Conservation (phyloP, 2,329 filamentous ascomycete genomes). For the Septoria petroselini region DNA sequence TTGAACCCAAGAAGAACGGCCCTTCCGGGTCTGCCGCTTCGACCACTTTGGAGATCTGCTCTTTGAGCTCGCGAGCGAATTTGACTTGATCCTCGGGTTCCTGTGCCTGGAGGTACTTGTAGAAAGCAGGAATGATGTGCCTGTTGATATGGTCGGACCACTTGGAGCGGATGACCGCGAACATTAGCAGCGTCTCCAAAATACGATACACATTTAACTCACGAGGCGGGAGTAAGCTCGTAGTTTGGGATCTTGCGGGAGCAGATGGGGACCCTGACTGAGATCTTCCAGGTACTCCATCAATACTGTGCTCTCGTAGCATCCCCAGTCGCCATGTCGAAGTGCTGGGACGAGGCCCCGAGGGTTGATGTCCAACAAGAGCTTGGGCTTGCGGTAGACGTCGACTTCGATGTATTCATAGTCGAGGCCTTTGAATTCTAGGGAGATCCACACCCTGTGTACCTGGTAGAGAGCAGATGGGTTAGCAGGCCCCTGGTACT, state of each 20-base stretch:
- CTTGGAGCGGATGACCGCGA: not conserved
- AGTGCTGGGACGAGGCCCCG: conserved; percentile 73
- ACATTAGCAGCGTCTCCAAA: too few relatives aligned
- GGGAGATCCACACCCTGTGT: conserved; percentile 83
- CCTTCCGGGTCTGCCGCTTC: conserved; percentile 58
- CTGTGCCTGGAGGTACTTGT: conserved; percentile 66
- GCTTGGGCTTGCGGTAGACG: conserved; percentile 69
- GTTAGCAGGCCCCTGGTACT: too few relatives aligned
- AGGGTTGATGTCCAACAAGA: conserved; percentile 71
- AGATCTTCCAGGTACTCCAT: conserved; percentile 87
- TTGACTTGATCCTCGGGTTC: conserved; percentile 58
- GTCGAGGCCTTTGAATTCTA: conserved; percentile 71
- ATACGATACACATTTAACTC: not conserved
- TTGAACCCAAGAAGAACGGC: conserved; percentile 64
- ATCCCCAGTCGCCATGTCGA: conserved; percentile 74
- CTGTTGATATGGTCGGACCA: conserved; percentile 83
- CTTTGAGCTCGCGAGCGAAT: conserved; percentile 60
- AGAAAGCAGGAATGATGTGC: conserved; percentile 72
- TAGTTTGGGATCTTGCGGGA: conserved; percentile 64
- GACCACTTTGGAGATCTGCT: conserved; percentile 61
- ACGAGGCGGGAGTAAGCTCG: conserved; percentile 68
- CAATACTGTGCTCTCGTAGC: conserved; percentile 76
- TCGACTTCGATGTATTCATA: conserved; percentile 89
- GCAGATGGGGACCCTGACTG: conserved; percentile 56
- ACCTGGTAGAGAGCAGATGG: too few relatives aligned